These are phyloP conservation scores for Spinellus fusiger DNA, from an alignment of 192 early-diverging fungal species.

Conservation along the genomic window DNA sequence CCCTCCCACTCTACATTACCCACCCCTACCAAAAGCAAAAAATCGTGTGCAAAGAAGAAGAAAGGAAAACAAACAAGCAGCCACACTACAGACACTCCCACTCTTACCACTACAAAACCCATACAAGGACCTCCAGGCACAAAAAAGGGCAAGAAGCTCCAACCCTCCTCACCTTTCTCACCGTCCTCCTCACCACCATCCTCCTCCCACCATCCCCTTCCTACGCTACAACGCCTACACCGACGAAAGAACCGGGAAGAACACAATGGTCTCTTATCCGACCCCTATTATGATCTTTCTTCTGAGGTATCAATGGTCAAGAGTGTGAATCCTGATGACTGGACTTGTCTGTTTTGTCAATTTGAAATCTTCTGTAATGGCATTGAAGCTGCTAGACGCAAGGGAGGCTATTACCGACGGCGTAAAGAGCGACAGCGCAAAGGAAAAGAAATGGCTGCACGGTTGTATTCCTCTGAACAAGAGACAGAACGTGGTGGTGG, in stretches of 20 bases:
- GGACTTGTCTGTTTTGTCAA: conserved; percentile 22
- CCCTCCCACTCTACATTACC: not conserved
- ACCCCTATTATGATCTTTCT: conserved; percentile 4
- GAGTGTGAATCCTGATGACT: conserved; percentile 13
- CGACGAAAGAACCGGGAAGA: conserved; percentile 2
- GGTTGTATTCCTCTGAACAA: no score
- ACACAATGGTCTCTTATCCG: not conserved
- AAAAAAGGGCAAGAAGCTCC: not conserved
- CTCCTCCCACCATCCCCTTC: not conserved
- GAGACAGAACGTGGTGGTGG: no score
- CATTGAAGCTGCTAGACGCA: not conserved
- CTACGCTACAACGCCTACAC: not conserved
- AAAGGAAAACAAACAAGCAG: not conserved
- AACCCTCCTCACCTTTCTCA: not conserved
- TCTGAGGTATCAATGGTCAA: conserved; percentile 9
- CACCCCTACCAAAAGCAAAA: not conserved
- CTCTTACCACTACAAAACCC: not conserved
- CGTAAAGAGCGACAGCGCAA: not conserved
- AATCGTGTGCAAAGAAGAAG: conserved; percentile 5
- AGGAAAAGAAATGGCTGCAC: not conserved
- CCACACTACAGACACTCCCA: not conserved
- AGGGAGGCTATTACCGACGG: conserved; percentile 7
- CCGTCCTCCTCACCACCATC: not conserved
- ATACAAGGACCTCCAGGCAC: not conserved
- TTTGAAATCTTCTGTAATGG: conserved; percentile 15